Base-by-base conservation (phyloP, 345 rosid species). In the Tarenaya hassleriana region DNA sequence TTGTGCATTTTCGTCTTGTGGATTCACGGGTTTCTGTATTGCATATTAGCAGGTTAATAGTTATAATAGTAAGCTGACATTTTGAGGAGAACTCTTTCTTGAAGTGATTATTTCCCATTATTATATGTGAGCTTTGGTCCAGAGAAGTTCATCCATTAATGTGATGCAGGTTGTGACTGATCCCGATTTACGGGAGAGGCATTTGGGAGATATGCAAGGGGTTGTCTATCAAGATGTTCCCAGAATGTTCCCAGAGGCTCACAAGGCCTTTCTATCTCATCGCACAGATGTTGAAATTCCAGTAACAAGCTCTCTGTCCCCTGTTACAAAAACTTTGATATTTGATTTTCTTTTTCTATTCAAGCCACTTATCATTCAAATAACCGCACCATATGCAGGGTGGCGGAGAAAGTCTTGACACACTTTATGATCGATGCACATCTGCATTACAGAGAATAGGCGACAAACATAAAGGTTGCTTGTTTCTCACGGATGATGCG, bases 151-250 rank as follows among this genome's bases (percentile, higher is more conserved):
- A 27, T 20, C 12, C 66, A 46, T 19, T 55, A 41, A 27, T 48
- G 51, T 15, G 7, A 9, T 32, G 56, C 62, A 89, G 97, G 95
- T 90, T 40, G 58, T 74, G 43, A 64, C 78, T 58, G 88, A 89
- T 67, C 67, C 60, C 39, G 81, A 66, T 34, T 60, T 90, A 7
- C 48, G 94, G 47, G 97, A 90, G 50, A 82, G 94, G 42, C 75
- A 86, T 71, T 66, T 82, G 48, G 97, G 97, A 18, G 88, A 80
- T 60, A 84, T 90, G 74, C 94, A 90, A 69, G 97, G 94, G 41
- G 69, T 74, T 61, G 65, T 70, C 20, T 54, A 71, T 40, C 73
- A 55, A 55, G 87, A 84, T 60, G 88, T 88, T 55, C 66, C 80
- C 1, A 57, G 65, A 63, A 13, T 68, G 42, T 48, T 60, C 29